Evolutionary conservation across 495 filamentous ascomycete species (phyloP), one percentile per base, ranked within the genome.

Genomic region (Podospora pseudoanserina): DNA sequence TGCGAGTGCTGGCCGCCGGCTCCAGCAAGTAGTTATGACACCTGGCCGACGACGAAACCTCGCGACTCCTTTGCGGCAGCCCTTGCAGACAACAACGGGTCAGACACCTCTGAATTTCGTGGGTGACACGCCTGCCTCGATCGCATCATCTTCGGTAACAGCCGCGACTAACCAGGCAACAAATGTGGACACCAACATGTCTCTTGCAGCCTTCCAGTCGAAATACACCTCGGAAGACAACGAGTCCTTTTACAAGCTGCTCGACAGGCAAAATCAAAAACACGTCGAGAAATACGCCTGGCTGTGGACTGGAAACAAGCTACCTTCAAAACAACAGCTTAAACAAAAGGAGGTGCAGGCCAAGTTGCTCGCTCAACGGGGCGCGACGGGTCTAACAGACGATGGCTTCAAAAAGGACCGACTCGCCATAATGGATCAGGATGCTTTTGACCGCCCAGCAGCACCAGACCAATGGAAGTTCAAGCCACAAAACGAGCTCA

Each of bases 141-240:
- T 75, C 23, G 76, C 80, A 1, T 67, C 70, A 18, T 49, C 65
- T 0, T 20, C 34, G 69, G 79, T 55, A 30, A 71, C 58, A 56
- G 65, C 28, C 70, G 68, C 11, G 64, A 74, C 66, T 62, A 73
- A 79, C 49, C 82, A 79, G 73, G 81, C 69, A 83, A 60, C 75
- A 82, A n/a, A 82, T 3, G 57, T 94, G 34, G 92, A 98, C 76
- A 90, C 90, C 15, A 90, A 88, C 72, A 88, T 98, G 79, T 91
- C 88, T 60, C 85, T 99, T 11, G 83, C 87, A 60, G 86, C 90
- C 3, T 99, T 98, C 73, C 95, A 98, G 71, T 85, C 91, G 5
- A 92, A 91, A 73, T 98, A 97, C 78, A 98, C 94, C 4, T 95
- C 91, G 71, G 95, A 99, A 79, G 95, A 99, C 77, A 97, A 98